Base-by-base conservation (phyloP, 176 grass and related monocot species). In the Triticum urartu region DNA sequence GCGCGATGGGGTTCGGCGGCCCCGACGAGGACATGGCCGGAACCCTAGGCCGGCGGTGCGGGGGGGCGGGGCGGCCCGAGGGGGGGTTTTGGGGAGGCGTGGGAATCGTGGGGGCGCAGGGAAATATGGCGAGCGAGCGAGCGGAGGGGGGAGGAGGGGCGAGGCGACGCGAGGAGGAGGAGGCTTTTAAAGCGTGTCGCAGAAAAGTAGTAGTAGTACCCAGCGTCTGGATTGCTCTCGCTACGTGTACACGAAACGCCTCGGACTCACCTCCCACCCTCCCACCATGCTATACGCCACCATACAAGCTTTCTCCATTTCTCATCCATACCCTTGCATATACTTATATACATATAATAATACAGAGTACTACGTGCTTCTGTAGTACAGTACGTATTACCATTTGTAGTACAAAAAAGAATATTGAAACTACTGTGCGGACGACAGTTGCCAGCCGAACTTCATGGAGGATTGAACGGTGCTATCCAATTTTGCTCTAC, bases 121-220 rank as follows among this genome's bases (percentile, higher is more conserved):
- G 83, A 95, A 88, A 75, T 75, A 75, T 63, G 65, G 71, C 54
- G 54, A 59, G 54, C 18, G 54, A 52, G 48, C 48, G 48, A 69
- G 80, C 72, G 86, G 68, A 18, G 33, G 67, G 40, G 69, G 52
- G 79, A 30, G 66, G 7, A 21, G 76, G 22, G 6, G 38, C 48
- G 76, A 64, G 62, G 79, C 28, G 66, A 56, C 5, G 54, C 6
- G 38, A 54, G 76, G 33, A 63, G 67, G 86, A 17, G 50, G 20
- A 13, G 81, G 56, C 88, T 95, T 95, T 95, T 92, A 90, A 95
- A 90, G 88, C 78, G 38, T 13, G 7, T 11, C 72, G 21, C 64
- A 40, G 64, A 83, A 83, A 72, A 72, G 88, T 11, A 78, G 28
- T 64, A 87, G 11, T 86, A 72, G 47, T 54, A 54, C 50, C 50